These are phyloP conservation scores for Beauveria medogensis DNA, from an alignment of 2,329 filamentous ascomycete genomes.

Conservation along the genomic window DNA sequence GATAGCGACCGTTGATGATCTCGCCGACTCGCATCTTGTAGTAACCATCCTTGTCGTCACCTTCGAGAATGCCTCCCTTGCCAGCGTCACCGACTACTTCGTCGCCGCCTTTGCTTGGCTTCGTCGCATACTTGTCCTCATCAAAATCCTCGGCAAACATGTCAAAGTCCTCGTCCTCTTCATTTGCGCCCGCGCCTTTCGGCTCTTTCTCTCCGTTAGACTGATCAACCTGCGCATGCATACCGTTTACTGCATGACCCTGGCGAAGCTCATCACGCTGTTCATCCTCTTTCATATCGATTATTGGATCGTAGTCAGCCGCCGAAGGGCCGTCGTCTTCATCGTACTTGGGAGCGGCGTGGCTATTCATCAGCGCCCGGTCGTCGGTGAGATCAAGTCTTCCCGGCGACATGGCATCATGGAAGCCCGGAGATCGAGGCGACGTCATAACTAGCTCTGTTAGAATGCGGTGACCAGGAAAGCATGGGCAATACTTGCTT, in stretches of 20 bases:
- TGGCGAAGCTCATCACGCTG: constrained; percentile 59
- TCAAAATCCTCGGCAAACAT: constrained; percentile 85
- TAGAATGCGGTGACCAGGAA: neutral
- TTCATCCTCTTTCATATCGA: constrained; percentile 81
- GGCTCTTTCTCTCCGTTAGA: constrained; percentile 21
- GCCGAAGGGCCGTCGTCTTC: constrained; percentile 75
- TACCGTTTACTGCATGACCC: constrained; percentile 44
- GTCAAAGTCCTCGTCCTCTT: constrained; percentile 65
- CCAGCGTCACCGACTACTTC: constrained; percentile 52
- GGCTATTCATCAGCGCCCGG: constrained; percentile 56
- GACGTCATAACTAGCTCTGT: constrained; percentile 31
- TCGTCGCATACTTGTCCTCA: constrained; percentile 55
- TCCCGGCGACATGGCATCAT: constrained; percentile 47
- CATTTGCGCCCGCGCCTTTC: constrained; percentile 37
- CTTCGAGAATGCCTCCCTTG: constrained; percentile 75
- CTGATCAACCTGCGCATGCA: constrained; percentile 29
- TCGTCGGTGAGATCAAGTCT: constrained; percentile 59
- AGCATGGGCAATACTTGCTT: constrained; percentile 28
- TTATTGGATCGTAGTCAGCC: constrained; percentile 82
- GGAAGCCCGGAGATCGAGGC: constrained; percentile 35
- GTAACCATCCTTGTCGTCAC: constrained; percentile 90
- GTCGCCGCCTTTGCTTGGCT: constrained; percentile 33
- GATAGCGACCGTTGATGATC: constrained; percentile 80
- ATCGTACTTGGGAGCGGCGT: constrained; percentile 32
- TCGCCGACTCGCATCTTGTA: constrained; percentile 94